phyloP scores from a whole-genome alignment of 257 asterid genomes.

The Catharanthus roseus region DNA sequence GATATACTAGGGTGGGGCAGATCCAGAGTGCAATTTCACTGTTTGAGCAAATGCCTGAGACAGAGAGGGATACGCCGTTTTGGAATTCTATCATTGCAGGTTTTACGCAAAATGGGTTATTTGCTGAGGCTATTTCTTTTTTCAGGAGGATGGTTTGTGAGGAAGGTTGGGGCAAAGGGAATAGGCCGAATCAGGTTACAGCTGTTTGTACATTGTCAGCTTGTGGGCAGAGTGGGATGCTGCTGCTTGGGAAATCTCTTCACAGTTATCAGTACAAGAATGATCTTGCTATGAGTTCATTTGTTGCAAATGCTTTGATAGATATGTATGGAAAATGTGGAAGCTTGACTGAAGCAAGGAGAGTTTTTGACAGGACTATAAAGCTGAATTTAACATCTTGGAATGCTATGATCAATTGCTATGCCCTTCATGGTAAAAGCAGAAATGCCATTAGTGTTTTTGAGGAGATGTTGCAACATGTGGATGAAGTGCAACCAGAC shows the following conservation, averaged over 20 bases:
- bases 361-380: constrained; percentile 37
- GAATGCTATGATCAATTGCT: constrained; percentile 72
- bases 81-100: constrained; percentile 84
- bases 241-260: constrained; percentile 64
- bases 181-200: constrained; percentile 63
- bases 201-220: constrained; percentile 60
- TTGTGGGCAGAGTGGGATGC: constrained; percentile 59
- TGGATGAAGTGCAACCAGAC: constrained; percentile 48
- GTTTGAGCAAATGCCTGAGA: constrained; percentile 53
- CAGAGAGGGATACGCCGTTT: constrained; percentile 55
- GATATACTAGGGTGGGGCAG: constrained; percentile 54
- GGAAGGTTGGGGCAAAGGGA: constrained; percentile 26
- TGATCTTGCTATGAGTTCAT: constrained; percentile 34
- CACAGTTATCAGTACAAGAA: constrained; percentile 52
- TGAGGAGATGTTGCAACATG: constrained; percentile 40
- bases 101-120: constrained; percentile 69
- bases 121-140: constrained; percentile 53
- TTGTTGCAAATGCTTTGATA: constrained; percentile 48
- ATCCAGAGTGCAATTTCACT: constrained; percentile 55
- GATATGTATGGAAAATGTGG: constrained; percentile 93
- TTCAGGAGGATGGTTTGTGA: constrained; percentile 61
- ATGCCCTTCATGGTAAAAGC: constrained; percentile 58
- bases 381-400: constrained; percentile 49
- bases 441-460: constrained; percentile 42
- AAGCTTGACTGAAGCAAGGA: constrained; percentile 48